These are phyloP conservation scores for Fusarium buxicola DNA, from an alignment of 2,329 filamentous ascomycete genomes.

Conservation along the genomic window DNA sequence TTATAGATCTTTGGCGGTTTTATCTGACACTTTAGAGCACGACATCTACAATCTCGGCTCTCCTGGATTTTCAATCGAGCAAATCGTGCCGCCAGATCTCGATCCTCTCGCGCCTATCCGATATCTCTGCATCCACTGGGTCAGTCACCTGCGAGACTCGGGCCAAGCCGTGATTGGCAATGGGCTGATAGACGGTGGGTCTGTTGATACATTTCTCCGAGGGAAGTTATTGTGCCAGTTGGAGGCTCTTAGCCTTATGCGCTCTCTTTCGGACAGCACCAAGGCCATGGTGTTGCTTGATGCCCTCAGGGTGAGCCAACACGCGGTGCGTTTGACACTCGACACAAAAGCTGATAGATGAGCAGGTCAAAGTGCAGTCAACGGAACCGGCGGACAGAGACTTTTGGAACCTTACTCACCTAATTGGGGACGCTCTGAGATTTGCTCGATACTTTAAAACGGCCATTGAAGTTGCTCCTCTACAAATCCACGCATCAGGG, in stretches of 20 bases:
- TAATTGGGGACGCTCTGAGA: not conserved
- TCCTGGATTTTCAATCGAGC: constrained; percentile 19
- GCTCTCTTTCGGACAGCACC: not conserved
- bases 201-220: not conserved
- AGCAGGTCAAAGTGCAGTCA: too few relatives aligned
- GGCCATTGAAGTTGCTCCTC: not conserved
- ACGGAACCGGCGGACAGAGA: too few relatives aligned
- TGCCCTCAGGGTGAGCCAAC: not conserved
- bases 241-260: constrained; percentile 54
- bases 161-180: constrained; percentile 12
- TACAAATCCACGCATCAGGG: not conserved
- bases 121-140: constrained; percentile 43
- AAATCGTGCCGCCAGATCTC: constrained; percentile 17
- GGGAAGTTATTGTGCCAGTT: constrained; percentile 53
- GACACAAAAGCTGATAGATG: too few relatives aligned
- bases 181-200: not conserved
- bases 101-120: constrained; percentile 28
- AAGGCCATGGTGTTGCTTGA: too few relatives aligned
- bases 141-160: constrained; percentile 30
- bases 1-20: constrained; percentile 48
- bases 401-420: fast-evolving
- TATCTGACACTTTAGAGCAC: constrained; percentile 47
- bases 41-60: constrained; percentile 51
- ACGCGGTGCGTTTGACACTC: too few relatives aligned
- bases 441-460: not conserved